Percentiles rank a stretch among this genome's conserved stretches.
Evolutionary conservation across 192 early-diverging fungal genomes (phyloP).

Genomic region (Coemansia sp.): DNA sequence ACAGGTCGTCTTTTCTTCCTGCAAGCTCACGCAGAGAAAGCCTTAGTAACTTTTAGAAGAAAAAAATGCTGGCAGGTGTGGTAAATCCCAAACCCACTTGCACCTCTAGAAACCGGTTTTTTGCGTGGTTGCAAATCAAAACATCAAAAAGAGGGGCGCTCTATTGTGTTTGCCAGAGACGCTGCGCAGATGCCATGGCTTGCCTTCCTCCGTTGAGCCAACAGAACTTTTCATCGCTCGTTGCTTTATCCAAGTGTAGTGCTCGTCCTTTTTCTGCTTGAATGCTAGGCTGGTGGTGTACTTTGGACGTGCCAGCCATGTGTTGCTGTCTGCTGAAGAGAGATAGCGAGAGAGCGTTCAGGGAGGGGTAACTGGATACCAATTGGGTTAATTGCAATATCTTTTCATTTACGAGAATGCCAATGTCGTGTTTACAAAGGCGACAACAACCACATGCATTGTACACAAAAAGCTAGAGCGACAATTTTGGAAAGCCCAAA

Average conservation of each 20-base stretch:
- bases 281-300: no score
- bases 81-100: background rate
- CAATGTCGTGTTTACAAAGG: background rate
- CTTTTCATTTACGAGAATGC: background rate
- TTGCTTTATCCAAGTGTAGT: no score
- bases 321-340: no score
- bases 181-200: background rate
- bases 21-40: background rate
- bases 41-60: background rate
- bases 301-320: no score
- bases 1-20: background rate
- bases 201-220: background rate
- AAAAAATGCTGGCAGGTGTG: background rate
- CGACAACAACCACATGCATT: background rate
- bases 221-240: background rate
- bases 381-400: no score
- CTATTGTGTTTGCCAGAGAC: no score
- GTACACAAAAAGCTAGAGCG: background rate
- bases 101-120: background rate
- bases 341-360: no score
- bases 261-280: no score
- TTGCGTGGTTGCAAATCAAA: background rate
- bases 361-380: no score
- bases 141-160: background rate
- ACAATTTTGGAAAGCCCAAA: background rate